Evolutionary conservation across 805 yeast genomes (phyloP).

Genomic region (Pichia paraexigua): DNA sequence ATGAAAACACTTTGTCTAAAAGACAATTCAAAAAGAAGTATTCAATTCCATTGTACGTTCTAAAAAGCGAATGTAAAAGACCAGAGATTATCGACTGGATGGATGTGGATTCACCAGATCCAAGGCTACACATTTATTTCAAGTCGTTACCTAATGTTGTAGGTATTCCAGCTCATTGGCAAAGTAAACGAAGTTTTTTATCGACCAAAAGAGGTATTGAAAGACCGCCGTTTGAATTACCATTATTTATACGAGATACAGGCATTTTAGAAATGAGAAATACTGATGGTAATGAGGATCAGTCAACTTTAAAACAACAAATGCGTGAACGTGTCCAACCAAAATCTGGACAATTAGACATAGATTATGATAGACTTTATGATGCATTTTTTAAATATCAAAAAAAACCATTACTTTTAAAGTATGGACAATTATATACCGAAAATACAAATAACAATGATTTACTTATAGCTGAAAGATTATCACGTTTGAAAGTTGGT

Average conservation of each 20-base stretch:
- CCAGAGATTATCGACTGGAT: constrained; percentile 80
- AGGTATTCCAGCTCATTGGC: constrained; percentile 84
- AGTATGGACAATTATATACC: constrained; percentile 69
- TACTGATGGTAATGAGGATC: constrained; percentile 39
- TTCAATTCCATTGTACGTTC: constrained; percentile 56
- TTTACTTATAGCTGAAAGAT: constrained; percentile 13
- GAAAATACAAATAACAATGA: constrained; percentile 50
- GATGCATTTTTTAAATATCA: constrained; percentile 85
- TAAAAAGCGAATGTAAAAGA: constrained; percentile 49
- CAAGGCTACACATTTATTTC: constrained; percentile 53
- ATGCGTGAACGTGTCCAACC: constrained; percentile 85
- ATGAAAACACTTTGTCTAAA: constrained; percentile 30
- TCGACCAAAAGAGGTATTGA: constrained; percentile 59
- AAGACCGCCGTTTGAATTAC: constrained; percentile 66
- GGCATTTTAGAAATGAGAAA: constrained; percentile 85
- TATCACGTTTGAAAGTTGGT: constrained; percentile 48
- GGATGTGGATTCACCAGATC: constrained; percentile 81
- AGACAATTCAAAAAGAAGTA: constrained; percentile 43
- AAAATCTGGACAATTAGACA: constrained; percentile 74
- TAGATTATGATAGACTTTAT: constrained; percentile 74
- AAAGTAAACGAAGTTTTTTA: constrained; percentile 63
- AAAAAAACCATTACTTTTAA: constrained; percentile 57
- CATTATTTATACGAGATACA: constrained; percentile 68
- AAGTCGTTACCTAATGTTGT: constrained; percentile 61
- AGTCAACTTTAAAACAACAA: constrained; percentile 52